Evolutionary conservation across 2,329 filamentous ascomycete species (phyloP).

Genomic region (Aspergillus brasiliensis): DNA sequence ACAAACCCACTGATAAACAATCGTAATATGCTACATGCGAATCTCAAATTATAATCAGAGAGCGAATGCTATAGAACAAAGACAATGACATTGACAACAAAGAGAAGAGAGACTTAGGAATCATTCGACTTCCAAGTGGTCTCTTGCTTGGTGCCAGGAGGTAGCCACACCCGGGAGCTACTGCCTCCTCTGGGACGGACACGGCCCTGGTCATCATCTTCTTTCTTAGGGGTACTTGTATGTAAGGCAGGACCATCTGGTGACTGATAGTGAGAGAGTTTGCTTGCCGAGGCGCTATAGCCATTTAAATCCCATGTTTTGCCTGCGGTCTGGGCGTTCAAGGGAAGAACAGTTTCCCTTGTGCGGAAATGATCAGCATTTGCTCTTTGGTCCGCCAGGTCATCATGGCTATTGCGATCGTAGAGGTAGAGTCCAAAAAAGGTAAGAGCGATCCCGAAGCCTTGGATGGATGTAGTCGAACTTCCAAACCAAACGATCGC

Average conservation of each 20-base stretch:
- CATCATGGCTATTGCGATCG: conserved; percentile 85
- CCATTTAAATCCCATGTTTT: conserved; percentile 41
- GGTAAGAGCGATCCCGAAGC: conserved; percentile 80
- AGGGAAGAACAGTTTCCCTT: conserved; percentile 66
- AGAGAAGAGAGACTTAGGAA: conserved; percentile 28
- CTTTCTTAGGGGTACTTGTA: conserved; percentile 40
- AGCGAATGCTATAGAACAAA: not conserved
- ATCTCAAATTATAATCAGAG: not conserved
- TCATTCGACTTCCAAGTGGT: conserved; percentile 72
- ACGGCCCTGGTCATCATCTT: conserved; percentile 49
- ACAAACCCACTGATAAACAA: not conserved
- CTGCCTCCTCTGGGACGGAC: conserved; percentile 44
- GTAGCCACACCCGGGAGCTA: conserved; percentile 60
- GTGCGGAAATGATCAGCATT: conserved; percentile 64
- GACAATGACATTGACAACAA: not conserved
- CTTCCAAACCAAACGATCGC: conserved; percentile 96
- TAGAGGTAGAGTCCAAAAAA: conserved; percentile 94
- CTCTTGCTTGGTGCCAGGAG: conserved; percentile 80
- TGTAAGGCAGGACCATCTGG: conserved; percentile 22
- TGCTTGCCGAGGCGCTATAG: conserved; percentile 36
- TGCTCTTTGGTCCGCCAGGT: conserved; percentile 81
- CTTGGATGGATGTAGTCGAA: conserved; percentile 80
- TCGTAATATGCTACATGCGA: not conserved
- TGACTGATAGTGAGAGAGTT: conserved; percentile 22
- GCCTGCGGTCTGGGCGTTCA: conserved; percentile 49